phyloP scores from a whole-genome alignment of 805 yeast species.

The Saccharomyces mikatae region DNA sequence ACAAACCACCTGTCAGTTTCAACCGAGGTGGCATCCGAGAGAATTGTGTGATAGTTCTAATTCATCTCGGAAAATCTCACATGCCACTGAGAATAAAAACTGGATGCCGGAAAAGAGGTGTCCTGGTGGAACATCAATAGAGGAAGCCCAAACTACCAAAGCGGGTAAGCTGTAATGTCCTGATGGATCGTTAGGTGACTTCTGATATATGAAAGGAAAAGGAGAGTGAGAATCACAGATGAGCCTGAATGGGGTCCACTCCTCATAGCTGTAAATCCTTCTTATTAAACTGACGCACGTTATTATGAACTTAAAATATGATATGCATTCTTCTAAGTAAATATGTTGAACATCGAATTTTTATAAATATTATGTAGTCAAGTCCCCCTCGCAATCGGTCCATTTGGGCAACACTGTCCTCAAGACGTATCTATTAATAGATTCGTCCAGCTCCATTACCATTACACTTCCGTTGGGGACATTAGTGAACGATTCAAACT shows the following conservation, averaged over 20 bases:
- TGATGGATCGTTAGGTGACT: neutral
- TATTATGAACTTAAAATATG: neutral
- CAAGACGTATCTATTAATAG: constrained; percentile 45
- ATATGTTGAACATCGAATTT: neutral
- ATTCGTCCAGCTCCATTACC: constrained; percentile 57
- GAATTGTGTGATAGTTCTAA: neutral
- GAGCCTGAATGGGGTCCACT: neutral
- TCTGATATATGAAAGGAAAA: neutral
- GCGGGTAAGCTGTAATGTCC: neutral
- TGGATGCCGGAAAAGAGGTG: neutral
- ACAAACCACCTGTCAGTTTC: neutral
- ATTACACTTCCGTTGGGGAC: constrained; percentile 80
- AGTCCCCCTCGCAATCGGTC: constrained; percentile 24
- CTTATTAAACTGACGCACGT: neutral
- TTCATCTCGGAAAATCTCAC: neutral
- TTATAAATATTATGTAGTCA: constrained; percentile 16
- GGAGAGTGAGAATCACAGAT: neutral
- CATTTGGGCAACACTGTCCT: constrained; percentile 62
- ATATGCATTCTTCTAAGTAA: neutral
- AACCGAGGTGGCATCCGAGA: neutral
- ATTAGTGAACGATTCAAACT: constrained; percentile 74
- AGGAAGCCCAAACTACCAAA: neutral
- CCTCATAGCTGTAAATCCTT: neutral
- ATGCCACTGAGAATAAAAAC: neutral
- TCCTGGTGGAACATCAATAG: neutral